A percentile compares a stretch with the other conserved stretches of the same genome.
phyloP scores from a whole-genome alignment of 192 early-diverging fungal species.

The Polychytrium aggregatum region DNA sequence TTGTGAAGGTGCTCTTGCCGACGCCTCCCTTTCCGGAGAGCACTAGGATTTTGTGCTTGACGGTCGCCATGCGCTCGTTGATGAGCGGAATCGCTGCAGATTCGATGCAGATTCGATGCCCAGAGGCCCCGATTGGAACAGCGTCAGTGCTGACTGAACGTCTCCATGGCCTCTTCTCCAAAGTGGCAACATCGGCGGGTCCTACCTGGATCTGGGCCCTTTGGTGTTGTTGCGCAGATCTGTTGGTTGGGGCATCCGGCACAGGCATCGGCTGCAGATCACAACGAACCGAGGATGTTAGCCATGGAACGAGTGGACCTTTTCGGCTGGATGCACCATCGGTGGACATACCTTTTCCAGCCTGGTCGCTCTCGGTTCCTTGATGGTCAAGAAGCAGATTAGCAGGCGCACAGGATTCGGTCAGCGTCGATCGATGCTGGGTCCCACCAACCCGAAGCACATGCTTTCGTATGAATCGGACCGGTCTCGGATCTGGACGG shows the following conservation, averaged over 20 bases:
- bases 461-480: too few relatives aligned
- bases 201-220: constrained; percentile 35
- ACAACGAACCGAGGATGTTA: background rate
- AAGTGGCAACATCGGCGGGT: too few relatives aligned
- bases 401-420: too few relatives aligned
- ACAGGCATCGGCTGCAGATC: constrained; percentile 24
- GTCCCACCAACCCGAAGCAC: too few relatives aligned
- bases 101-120: background rate
- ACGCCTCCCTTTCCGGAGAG: constrained; percentile 97
- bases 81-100: constrained; percentile 32
- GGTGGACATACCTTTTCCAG: constrained; percentile 26
- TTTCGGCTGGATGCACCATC: background rate
- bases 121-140: background rate
- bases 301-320: background rate
- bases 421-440: too few relatives aligned
- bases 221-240: constrained; percentile 29
- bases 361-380: constrained; percentile 32
- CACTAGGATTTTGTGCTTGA: constrained; percentile 85
- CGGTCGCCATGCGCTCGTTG: constrained; percentile 21
- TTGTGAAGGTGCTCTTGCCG: constrained; percentile 90
- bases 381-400: too few relatives aligned
- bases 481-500: too few relatives aligned
- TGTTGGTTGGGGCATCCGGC: constrained; percentile 43
- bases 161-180: too few relatives aligned
- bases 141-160: background rate